Conservation (phyloP, 768 basidiomycete species). For the Calocybe indica region DNA sequence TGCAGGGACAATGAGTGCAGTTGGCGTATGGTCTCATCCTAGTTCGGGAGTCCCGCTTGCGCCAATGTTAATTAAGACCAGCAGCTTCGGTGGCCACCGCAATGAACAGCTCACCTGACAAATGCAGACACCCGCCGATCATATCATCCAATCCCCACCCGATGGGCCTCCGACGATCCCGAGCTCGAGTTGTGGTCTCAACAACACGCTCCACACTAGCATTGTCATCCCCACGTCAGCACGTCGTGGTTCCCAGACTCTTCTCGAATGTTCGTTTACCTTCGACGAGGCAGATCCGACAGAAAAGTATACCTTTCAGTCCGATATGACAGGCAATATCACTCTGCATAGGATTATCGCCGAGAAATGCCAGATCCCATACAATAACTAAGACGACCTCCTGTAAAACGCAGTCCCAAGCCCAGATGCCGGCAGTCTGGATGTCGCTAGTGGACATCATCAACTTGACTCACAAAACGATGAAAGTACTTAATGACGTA, state of each 20-base stretch:
- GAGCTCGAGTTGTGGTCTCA: neutral
- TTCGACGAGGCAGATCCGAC: constrained; percentile 30
- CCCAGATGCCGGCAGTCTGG: constrained; percentile 27
- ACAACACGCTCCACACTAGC: neutral
- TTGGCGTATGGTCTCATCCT: constrained; percentile 9
- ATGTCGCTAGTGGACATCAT: constrained; percentile 10
- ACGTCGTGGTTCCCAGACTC: constrained; percentile 5
- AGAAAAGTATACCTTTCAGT: constrained; percentile 29
- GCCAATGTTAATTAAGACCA: neutral
- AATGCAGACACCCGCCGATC: neutral
- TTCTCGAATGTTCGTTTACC: constrained; percentile 11
- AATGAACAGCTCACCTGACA: neutral
- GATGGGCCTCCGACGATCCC: neutral
- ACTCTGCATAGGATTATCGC: constrained; percentile 44
- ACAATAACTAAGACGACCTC: constrained; percentile 25
- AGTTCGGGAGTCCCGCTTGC: constrained; percentile 11
- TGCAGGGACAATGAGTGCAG: constrained; percentile 13
- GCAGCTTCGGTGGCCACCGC: neutral
- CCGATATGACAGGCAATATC: constrained; percentile 41
- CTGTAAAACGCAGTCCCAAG: constrained; percentile 24
- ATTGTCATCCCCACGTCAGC: neutral
- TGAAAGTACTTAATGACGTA: neutral
- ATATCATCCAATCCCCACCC: neutral
- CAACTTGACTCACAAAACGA: neutral
- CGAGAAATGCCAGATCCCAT: constrained; percentile 24